A percentile compares a stretch with the other conserved stretches of the same genome.
phyloP scores from a whole-genome alignment of 805 yeast species.

The Candida silvatica region DNA sequence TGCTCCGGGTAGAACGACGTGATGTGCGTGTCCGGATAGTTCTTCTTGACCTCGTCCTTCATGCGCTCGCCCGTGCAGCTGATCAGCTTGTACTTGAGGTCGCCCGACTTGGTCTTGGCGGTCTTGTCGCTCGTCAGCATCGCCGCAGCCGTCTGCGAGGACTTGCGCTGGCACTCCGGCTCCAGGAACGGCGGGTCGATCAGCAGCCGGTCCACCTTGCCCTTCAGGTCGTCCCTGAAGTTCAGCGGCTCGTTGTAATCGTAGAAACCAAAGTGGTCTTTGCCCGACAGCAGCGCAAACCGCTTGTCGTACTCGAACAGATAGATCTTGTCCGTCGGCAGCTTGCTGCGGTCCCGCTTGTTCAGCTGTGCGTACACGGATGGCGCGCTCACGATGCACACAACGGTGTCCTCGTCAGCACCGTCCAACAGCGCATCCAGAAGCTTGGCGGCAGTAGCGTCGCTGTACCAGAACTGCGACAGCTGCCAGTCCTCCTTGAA shows the following conservation, averaged over 20 bases:
- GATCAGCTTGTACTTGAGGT: conserved; percentile 40
- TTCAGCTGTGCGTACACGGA: conserved; percentile 82
- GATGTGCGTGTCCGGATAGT: conserved; percentile 55
- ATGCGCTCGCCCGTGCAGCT: conserved; percentile 89
- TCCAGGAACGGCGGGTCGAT: conserved; percentile 83
- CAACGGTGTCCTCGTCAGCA: conserved; percentile 61
- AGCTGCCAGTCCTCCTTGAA: conserved; percentile 92
- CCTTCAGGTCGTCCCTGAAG: conserved; percentile 45
- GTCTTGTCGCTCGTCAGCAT: conserved; percentile 36
- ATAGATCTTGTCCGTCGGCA: conserved; percentile 66
- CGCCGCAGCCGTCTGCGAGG: conserved; percentile 53
- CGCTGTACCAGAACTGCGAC: conserved; percentile 87
- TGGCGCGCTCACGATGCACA: conserved; percentile 82
- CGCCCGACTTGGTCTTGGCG: conserved; percentile 31
- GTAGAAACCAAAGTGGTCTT: conserved; percentile 56
- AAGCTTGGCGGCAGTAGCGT: conserved; percentile 57
- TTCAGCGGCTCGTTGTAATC: conserved; percentile 67
- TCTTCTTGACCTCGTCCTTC: conserved; percentile 48
- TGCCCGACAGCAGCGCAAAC: conserved; percentile 65
- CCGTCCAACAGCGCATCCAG: conserved; percentile 71
- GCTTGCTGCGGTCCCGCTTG: conserved; percentile 35
- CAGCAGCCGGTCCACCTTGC: conserved; percentile 61
- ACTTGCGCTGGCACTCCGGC: conserved; percentile 71
- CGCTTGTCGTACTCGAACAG: conserved; percentile 74
- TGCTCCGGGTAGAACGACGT: conserved; percentile 76